A percentile compares a stretch with the other conserved stretches of the same genome.
Conservation (phyloP, 495 filamentous ascomycete species). For the Penicillium antarcticum region DNA sequence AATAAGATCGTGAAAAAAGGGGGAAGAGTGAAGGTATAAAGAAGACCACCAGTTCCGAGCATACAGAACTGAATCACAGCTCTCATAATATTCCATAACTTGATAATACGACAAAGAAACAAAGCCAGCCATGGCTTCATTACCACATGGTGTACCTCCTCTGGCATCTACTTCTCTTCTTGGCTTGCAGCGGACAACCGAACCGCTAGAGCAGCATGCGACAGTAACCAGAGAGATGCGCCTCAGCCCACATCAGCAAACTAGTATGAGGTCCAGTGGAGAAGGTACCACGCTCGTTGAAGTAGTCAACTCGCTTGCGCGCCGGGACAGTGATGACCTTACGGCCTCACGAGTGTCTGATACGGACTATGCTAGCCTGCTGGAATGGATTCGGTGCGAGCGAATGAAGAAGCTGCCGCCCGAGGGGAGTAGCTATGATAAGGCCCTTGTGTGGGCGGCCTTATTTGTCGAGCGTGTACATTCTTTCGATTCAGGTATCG, state of each 20-base stretch:
- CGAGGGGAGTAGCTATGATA: conserved; percentile 28
- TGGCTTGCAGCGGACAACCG: conserved; percentile 4
- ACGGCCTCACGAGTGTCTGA: conserved; percentile 16
- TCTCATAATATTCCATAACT: too few species aligned
- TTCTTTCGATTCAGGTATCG: conserved; percentile 21
- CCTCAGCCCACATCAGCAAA: too few species aligned
- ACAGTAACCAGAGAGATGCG: conserved; percentile 4
- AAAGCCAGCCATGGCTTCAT: neutral
- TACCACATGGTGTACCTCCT: neutral
- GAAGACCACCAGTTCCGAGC: too few species aligned
- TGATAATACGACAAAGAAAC: too few species aligned
- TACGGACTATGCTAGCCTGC: conserved; percentile 18
- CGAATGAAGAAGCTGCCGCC: conserved; percentile 24
- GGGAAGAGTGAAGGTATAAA: too few species aligned
- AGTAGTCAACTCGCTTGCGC: too few species aligned
- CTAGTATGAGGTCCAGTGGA: too few species aligned
- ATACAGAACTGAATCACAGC: too few species aligned
- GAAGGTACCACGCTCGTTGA: too few species aligned
- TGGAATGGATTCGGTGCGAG: conserved; percentile 9
- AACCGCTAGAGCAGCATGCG: conserved; percentile 2
- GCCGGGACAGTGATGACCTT: too few species aligned
- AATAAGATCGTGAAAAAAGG: too few species aligned
- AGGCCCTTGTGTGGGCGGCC: conserved; percentile 18
- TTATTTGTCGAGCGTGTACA: conserved; percentile 5
- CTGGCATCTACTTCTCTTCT: conserved; percentile 3